These are phyloP conservation scores for Metschnikowia gelsemii DNA, from an alignment of 805 yeast genomes.

Conservation along the genomic window DNA sequence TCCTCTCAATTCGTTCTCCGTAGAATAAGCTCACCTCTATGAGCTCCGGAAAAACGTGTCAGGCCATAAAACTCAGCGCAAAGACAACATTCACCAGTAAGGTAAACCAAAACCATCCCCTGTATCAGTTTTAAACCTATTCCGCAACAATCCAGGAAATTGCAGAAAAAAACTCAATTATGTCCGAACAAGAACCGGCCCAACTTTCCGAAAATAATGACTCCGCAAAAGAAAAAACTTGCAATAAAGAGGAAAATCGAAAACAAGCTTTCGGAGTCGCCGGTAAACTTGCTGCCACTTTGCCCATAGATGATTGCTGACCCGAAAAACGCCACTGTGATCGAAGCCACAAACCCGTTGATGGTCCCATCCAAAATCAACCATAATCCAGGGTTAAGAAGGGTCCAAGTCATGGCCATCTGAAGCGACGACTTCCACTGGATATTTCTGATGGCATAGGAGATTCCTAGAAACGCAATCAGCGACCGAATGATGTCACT, in stretches of 20 bases:
- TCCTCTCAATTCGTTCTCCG: too few species aligned
- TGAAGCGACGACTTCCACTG: constrained; percentile 70
- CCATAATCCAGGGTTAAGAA: constrained; percentile 68
- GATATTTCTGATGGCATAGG: constrained; percentile 65
- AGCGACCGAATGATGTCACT: constrained; percentile 43
- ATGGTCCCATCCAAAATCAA: constrained; percentile 58
- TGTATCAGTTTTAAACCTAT: too few species aligned
- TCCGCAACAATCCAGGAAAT: background rate
- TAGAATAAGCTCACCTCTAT: too few species aligned
- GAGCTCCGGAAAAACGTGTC: too few species aligned
- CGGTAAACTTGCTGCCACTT: constrained; percentile 23
- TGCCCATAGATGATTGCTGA: constrained; percentile 32
- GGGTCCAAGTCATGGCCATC: constrained; percentile 61
- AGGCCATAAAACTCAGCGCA: too few species aligned
- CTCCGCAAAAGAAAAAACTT: constrained; percentile 65
- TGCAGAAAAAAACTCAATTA: background rate
- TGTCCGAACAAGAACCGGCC: constrained; percentile 53
- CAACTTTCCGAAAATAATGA: constrained; percentile 65
- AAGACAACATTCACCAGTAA: too few species aligned
- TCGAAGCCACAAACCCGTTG: constrained; percentile 48
- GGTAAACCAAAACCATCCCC: too few species aligned
- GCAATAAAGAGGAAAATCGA: constrained; percentile 56
- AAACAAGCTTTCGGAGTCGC: constrained; percentile 28
- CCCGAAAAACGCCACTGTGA: constrained; percentile 31
- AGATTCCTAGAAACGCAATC: constrained; percentile 67